Percentiles rank a stretch among this genome's conserved stretches.
phyloP scores from a whole-genome alignment of 2,329 filamentous ascomycete genomes.

The Periconia sp. region DNA sequence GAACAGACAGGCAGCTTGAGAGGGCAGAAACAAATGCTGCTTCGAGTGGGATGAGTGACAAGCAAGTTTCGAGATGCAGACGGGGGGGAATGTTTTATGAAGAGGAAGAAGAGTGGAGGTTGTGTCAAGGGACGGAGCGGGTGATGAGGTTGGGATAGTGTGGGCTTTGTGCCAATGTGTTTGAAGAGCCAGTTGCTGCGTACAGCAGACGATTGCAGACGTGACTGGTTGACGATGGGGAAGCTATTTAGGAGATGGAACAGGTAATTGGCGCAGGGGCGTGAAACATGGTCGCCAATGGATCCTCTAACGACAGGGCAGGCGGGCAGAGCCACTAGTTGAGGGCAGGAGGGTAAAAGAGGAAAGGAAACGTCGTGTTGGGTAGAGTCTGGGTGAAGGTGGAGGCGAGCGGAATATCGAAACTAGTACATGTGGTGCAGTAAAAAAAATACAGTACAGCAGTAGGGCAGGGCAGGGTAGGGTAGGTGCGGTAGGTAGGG shows the following conservation, averaged over 20 bases:
- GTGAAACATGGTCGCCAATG: slow-evolving; percentile 45
- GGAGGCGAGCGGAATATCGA: slow-evolving; percentile 9
- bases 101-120: slow-evolving; percentile 26
- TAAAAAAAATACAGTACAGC: background rate
- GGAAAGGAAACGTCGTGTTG: slow-evolving; percentile 29
- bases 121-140: slow-evolving; percentile 8
- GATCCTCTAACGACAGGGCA: slow-evolving; percentile 31
- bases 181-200: slow-evolving; percentile 37
- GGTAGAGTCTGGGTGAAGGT: slow-evolving; percentile 18
- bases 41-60: slow-evolving; percentile 9
- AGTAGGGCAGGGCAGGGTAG: background rate
- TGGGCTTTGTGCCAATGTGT: slow-evolving; percentile 35
- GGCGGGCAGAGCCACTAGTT: slow-evolving; percentile 40
- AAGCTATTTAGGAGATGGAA: slow-evolving; percentile 39
- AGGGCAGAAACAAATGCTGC: slow-evolving; percentile 25
- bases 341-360: slow-evolving; percentile 19
- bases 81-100: slow-evolving; percentile 9
- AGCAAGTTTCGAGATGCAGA: slow-evolving; percentile 7
- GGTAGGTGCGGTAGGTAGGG: background rate
- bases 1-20: slow-evolving; percentile 9
- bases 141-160: slow-evolving; percentile 31
- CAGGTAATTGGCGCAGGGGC: slow-evolving; percentile 38
- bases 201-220: slow-evolving; percentile 31
- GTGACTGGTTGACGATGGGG: slow-evolving; percentile 39
- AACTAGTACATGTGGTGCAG: too few species aligned